Conservation (phyloP, 768 basidiomycete genomes). For the Ramaria sp. region DNA sequence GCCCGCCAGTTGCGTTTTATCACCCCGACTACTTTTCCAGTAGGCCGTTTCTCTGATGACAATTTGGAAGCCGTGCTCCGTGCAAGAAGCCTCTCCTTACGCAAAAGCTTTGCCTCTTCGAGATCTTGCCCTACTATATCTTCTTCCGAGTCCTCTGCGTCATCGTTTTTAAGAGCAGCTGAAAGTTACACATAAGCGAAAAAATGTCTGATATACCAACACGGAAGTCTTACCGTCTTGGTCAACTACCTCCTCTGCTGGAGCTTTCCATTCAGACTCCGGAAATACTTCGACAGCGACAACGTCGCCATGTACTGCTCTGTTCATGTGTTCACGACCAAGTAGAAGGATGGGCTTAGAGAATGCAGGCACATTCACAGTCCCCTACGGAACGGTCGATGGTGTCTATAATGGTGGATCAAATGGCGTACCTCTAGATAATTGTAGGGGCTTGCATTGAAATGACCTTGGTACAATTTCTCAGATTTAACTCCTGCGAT, state of each 20-base stretch:
- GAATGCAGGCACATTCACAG: conserved; percentile 62
- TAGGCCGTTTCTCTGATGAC: conserved; percentile 67
- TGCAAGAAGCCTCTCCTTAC: conserved; percentile 29
- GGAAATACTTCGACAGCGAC: conserved; percentile 85
- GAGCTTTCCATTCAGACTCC: conserved; percentile 85
- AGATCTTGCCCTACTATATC: conserved; percentile 40
- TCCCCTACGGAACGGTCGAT: conserved; percentile 41
- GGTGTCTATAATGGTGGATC: not conserved
- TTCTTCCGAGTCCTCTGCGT: conserved; percentile 61
- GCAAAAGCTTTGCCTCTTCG: conserved; percentile 24
- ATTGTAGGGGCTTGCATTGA: conserved; percentile 92
- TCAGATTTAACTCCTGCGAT: conserved; percentile 79
- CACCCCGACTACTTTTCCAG: conserved; percentile 83
- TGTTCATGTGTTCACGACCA: conserved; percentile 91
- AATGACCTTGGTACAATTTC: conserved; percentile 82
- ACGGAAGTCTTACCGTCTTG: conserved; percentile 58
- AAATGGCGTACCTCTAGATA: conserved; percentile 68
- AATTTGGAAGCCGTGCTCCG: conserved; percentile 19
- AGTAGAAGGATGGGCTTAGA: conserved; percentile 72
- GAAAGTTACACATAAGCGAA: not conserved
- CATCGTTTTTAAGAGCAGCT: conserved; percentile 81
- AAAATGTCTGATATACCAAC: not conserved
- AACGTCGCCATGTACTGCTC: conserved; percentile 86
- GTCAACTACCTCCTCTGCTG: conserved; percentile 87
- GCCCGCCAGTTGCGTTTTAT: conserved; percentile 95